Evolutionary conservation across 352 stramenopile genomes (phyloP).

Genomic region (Pilasporangium apinafurcum): DNA sequence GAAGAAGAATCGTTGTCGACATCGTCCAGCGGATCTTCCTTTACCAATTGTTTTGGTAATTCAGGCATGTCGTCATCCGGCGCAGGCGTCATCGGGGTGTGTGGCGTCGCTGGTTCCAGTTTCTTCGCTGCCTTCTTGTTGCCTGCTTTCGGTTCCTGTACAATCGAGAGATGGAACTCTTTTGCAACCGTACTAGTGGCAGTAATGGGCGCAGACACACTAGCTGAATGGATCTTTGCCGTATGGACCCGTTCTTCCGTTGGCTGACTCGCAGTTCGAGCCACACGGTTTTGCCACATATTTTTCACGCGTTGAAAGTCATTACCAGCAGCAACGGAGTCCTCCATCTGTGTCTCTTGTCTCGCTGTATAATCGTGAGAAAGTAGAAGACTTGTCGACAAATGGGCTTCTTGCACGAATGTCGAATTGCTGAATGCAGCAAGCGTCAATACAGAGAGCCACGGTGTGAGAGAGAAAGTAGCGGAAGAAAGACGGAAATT

Average conservation of each 20-base stretch:
- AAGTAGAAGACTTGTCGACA: too few relatives aligned
- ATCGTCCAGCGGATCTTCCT: conserved; percentile 13
- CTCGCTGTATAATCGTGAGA: too few relatives aligned
- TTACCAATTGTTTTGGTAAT: conserved; percentile 2
- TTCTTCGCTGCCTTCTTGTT: too few relatives aligned
- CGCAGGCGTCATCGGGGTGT: conserved; percentile 24
- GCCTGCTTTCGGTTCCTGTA: background rate
- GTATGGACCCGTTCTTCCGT: background rate
- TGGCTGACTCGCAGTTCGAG: conserved; percentile 20
- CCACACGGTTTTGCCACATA: conserved; percentile 58
- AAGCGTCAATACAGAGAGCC: too few relatives aligned
- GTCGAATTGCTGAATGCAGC: too few relatives aligned
- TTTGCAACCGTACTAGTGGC: background rate
- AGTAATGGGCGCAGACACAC: background rate
- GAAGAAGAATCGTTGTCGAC: conserved; percentile 12
- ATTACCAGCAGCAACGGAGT: background rate
- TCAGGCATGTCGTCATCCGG: conserved; percentile 16
- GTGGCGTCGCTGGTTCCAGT: background rate
- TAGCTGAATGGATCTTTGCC: background rate
- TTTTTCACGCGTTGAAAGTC: conserved; percentile 53
- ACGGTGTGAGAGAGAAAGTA: too few relatives aligned
- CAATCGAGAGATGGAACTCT: conserved; percentile 6
- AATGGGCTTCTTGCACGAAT: too few relatives aligned
- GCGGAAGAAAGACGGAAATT: too few relatives aligned
- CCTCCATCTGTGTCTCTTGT: background rate